Base-by-base conservation (phyloP, 306 rosid species). In the Quercus alba region DNA sequence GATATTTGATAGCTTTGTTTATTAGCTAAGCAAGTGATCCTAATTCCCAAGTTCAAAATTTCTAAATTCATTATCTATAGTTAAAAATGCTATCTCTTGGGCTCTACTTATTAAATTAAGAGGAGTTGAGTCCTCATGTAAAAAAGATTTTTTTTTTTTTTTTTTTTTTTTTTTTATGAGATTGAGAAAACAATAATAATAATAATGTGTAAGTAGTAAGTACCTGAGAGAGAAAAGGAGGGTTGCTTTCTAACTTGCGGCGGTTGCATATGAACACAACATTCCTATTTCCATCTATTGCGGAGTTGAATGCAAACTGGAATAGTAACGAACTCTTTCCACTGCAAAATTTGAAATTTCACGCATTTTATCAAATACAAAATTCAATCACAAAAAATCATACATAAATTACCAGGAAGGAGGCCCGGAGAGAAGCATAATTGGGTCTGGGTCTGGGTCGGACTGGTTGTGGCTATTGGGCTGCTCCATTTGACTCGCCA, bases 221-320 rank as follows among this genome's bases (percentile, higher is more conserved):
- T 83, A 85, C 97, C 93, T 88, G 98, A 63, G 97, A 92, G 59
- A 94, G 99, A 85, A 83, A 90, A 31, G 97, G 99, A 64, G 97
- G 97, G 66, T 93, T 92, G 35, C 81, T 83, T 82, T 93, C 90
- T 57, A 94, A 73, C 54, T 30, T 77, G 26, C 69, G 90, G 17
- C 85, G 89, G 81, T 81, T 87, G 81, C 97, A 94, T 54, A 94
- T 85, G 87, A 94, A 92, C 57, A 91, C n/a, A 13, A 92, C 97
- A 5, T 46, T 78, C 11, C 84, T 74, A 70, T 82, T 77, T 70
- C 78, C 11, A 23, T 35, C 56, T 33, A 84, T 0, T 5, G 89
- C 90, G 58, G 84, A 79, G 75, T 94, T 91, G 82, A 84, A 87
- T 74, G 99, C 99, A 38, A 87, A 92, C 86, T 94, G 97, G 78